Evolutionary conservation across 2,329 filamentous ascomycete species (phyloP), one percentile per base, ranked within the genome.

Genomic region (Colletotrichum australisinense): DNA sequence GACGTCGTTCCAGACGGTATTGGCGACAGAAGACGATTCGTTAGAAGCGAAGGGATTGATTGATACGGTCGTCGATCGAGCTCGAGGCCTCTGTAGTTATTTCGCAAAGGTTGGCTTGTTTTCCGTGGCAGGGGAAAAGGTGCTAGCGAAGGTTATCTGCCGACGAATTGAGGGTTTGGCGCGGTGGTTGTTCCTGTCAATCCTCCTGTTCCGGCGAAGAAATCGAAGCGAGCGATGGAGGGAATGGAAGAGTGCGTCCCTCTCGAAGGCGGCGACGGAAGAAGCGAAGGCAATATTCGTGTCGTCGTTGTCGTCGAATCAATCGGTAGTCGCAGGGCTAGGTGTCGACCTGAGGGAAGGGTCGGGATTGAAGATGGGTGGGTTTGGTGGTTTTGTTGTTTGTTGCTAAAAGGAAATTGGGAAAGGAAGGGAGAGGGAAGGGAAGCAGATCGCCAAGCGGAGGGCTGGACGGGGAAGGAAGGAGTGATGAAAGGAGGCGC

Each of bases 81-180:
- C 58, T 42, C 56, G 28, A 67, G 56, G 32, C 16, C 28, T 65
- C 22, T 6, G 35, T 28, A 19, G 16, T 42, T 12, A 46, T 28
- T 52, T 56, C 55, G 63, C 53, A 56, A 46, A 46, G 68, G 68
- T 42, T 55, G 53, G 42, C 28, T 63, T 72, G 32, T 63, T 72
- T 49, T 63, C 49, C 28, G 69, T 72, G 69, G 69, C 69, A 72
- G 69, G 69, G 64, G 38, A 63, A 53, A 26, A 49, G 53, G 52
- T 63, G 65, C 69, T 63, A 72, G 69, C 69, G 69, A 72, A 42
- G 38, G 69, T 72, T 72, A 72, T 69, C 69, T 72, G 69, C 69
- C 69, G 35, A 63, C 30, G 56, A 67, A 53, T 67, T n/a, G 53
- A 53, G 24, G 38, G 58, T 58, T 49, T 67, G 68, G 56, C 32